phyloP scores from a whole-genome alignment of 1,284 basidiomycete species.

The Stereum hirsutum region DNA sequence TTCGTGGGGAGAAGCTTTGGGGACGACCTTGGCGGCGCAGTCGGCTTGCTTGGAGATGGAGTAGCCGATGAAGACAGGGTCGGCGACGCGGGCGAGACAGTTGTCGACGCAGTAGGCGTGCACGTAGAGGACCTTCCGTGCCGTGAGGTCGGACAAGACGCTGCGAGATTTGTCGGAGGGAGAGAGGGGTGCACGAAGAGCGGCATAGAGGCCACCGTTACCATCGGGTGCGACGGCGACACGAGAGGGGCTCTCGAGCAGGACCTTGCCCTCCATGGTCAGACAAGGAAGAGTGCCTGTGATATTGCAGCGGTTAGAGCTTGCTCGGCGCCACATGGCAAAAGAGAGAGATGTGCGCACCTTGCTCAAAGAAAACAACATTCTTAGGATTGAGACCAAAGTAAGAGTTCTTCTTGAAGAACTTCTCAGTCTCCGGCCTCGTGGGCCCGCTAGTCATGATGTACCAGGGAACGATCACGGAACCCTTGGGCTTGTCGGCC shows the following conservation, averaged over 20 bases:
- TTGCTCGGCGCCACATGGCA: background rate
- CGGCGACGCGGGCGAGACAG: slow-evolving; percentile 95
- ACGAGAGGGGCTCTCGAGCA: slow-evolving; percentile 72
- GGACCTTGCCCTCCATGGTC: slow-evolving; percentile 88
- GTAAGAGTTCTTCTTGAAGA: slow-evolving; percentile 72
- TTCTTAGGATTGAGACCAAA: slow-evolving; percentile 82
- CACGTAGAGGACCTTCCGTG: slow-evolving; percentile 79
- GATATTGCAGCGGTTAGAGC: background rate
- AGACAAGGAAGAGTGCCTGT: slow-evolving; percentile 93
- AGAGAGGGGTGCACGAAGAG: slow-evolving; percentile 73
- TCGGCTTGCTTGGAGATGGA: slow-evolving; percentile 81
- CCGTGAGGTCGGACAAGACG: slow-evolving; percentile 78
- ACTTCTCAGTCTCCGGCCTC: slow-evolving; percentile 77
- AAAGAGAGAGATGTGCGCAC: slow-evolving; percentile 37
- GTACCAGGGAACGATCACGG: slow-evolving; percentile 86
- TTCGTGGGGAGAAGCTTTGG: slow-evolving; percentile 82
- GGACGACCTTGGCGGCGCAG: slow-evolving; percentile 95
- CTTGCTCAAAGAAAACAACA: slow-evolving; percentile 96
- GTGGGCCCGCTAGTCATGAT: slow-evolving; percentile 99
- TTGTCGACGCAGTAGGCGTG: slow-evolving; percentile 99
- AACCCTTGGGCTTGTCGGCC: slow-evolving; percentile 40
- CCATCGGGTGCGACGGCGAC: slow-evolving; percentile 95
- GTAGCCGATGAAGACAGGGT: slow-evolving; percentile 94
- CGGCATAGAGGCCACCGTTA: slow-evolving; percentile 95
- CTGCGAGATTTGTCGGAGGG: slow-evolving; percentile 51